Conservation (phyloP, 495 filamentous ascomycete genomes). For the Aspergillus olivimuriae region DNA sequence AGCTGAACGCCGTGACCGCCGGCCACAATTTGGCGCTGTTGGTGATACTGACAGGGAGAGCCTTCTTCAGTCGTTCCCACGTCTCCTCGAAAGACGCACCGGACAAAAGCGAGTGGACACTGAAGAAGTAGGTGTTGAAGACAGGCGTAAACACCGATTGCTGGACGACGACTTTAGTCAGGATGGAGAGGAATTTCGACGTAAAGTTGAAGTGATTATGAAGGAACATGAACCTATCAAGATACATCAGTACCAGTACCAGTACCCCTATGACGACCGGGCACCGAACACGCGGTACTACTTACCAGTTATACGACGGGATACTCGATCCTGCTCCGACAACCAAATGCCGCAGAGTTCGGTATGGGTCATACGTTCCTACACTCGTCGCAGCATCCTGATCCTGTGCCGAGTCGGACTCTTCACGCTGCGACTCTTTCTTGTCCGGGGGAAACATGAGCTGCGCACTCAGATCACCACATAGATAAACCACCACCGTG, state of each 20-base stretch:
- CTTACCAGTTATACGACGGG: conserved; percentile 73
- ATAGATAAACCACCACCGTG: conserved; percentile 69
- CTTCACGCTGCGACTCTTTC: background rate
- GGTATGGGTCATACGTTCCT: conserved; percentile 58
- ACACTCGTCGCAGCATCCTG: conserved; percentile 15
- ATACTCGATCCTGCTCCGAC: conserved; percentile 69
- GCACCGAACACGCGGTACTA: background rate
- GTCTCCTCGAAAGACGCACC: conserved; percentile 54
- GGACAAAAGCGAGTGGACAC: conserved; percentile 62
- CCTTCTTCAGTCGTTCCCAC: conserved; percentile 62
- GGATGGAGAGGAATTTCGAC: conserved; percentile 61
- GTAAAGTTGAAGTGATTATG: conserved; percentile 74
- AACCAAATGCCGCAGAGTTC: conserved; percentile 63
- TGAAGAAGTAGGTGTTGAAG: conserved; percentile 92
- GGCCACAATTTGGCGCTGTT: conserved; percentile 91
- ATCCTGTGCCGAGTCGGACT: conserved; percentile 3
- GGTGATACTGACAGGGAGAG: conserved; percentile 66
- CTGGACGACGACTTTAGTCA: conserved; percentile 73
- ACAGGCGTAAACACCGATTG: conserved; percentile 77
- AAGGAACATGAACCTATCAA: conserved; percentile 70
- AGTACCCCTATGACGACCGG: background rate
- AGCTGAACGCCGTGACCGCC: conserved; percentile 78
- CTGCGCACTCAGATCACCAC: conserved; percentile 78
- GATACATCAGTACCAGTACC: background rate
- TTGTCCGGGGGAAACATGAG: conserved; percentile 37